Evolutionary conservation across 129 eudicot genomes (phyloP).

Genomic region (Chrysanthemum seticuspe): DNA sequence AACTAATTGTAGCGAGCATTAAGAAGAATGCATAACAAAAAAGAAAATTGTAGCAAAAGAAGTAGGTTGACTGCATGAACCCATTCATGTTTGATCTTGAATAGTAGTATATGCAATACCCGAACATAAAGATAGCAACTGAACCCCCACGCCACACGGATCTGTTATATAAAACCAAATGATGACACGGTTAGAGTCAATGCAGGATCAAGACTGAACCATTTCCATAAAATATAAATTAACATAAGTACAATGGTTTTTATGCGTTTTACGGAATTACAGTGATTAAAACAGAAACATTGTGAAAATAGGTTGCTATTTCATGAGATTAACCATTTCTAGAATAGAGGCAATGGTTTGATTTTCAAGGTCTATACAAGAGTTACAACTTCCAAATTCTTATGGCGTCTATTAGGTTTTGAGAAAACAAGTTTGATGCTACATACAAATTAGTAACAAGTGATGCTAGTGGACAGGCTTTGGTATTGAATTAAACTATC

Average conservation of each 20-base stretch:
- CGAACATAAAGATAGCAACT: slow-evolving; percentile 72
- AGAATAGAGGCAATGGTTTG: not conserved
- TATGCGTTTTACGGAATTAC: not conserved
- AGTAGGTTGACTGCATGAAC: slow-evolving; percentile 63
- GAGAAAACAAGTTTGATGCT: not conserved
- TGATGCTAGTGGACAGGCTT: not conserved
- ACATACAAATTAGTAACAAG: not conserved
- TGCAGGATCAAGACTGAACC: slow-evolving; percentile 4
- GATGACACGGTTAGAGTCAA: not conserved
- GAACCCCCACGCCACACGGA: slow-evolving; percentile 85
- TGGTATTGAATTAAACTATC: too few relatives aligned
- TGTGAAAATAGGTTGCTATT: too few relatives aligned
- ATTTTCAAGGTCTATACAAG: not conserved
- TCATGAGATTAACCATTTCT: too few relatives aligned
- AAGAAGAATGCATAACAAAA: slow-evolving; percentile 81
- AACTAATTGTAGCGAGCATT: slow-evolving; percentile 74
- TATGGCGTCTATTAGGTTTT: not conserved
- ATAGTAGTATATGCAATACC: slow-evolving; percentile 55
- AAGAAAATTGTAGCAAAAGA: slow-evolving; percentile 68
- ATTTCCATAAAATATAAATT: not conserved
- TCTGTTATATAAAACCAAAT: slow-evolving; percentile 47
- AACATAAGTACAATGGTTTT: not conserved
- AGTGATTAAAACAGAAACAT: not conserved
- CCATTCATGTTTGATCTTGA: slow-evolving; percentile 79
- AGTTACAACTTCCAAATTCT: not conserved